Conservation (phyloP, 176 grass and related monocot species). For the Ensete glaucum region DNA sequence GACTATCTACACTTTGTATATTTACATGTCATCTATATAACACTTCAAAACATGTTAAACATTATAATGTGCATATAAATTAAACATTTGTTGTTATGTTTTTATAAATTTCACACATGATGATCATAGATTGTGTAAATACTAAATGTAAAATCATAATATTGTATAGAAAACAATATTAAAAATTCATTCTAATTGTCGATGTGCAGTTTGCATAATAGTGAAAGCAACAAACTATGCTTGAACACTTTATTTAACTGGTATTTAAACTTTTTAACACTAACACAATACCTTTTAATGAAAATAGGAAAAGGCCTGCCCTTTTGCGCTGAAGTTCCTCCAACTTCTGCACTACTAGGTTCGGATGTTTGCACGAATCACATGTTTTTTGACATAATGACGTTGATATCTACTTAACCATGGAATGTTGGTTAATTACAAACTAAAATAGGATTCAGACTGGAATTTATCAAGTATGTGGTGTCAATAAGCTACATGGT, state of each 20-base stretch:
- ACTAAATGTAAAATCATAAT: too few relatives aligned
- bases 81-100: too few relatives aligned
- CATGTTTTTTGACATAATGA: constrained; percentile 73
- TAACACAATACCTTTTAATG: constrained; percentile 36
- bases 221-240: too few relatives aligned
- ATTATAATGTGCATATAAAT: too few relatives aligned
- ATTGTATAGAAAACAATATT: too few relatives aligned
- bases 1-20: too few relatives aligned
- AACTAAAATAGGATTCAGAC: constrained; percentile 27
- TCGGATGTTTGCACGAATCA: constrained; percentile 81
- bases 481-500: not conserved
- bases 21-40: too few relatives aligned
- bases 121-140: too few relatives aligned
- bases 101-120: too few relatives aligned
- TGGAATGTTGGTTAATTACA: constrained; percentile 11
- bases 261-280: not conserved
- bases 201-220: too few relatives aligned
- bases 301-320: constrained; percentile 44
- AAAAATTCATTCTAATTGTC: too few relatives aligned
- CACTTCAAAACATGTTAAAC: too few relatives aligned
- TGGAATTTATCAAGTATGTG: not conserved
- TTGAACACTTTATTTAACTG: not conserved
- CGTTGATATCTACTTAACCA: constrained; percentile 48
- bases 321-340: constrained; percentile 50
- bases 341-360: constrained; percentile 38